Percentiles rank a stretch among this genome's conserved stretches.
Evolutionary conservation across 495 filamentous ascomycete genomes (phyloP).

Genomic region (Clavariopsis aquatica): DNA sequence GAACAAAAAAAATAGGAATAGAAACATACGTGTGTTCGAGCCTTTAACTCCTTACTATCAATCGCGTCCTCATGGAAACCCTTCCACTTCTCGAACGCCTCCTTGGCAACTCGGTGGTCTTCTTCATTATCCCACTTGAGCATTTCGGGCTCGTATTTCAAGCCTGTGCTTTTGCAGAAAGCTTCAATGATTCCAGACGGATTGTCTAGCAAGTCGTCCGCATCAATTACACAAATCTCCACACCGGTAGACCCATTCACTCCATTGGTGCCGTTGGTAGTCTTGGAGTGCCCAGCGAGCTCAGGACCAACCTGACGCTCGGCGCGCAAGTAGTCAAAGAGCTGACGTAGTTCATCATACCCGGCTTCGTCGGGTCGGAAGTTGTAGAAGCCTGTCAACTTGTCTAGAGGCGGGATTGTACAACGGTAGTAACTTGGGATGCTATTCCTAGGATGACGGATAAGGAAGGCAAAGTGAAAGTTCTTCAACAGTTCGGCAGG

Average conservation of each 20-base stretch:
- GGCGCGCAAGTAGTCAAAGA: slow-evolving; percentile 77
- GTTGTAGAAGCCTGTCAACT: slow-evolving; percentile 78
- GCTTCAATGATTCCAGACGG: slow-evolving; percentile 70
- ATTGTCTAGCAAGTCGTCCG: slow-evolving; percentile 86
- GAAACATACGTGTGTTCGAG: slow-evolving; percentile 70
- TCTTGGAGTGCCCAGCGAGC: slow-evolving; percentile 50
- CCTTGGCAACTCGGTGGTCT: slow-evolving; percentile 62
- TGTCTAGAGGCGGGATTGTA: slow-evolving; percentile 82
- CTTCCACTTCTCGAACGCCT: slow-evolving; percentile 90
- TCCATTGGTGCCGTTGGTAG: slow-evolving; percentile 22
- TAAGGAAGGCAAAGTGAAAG: slow-evolving; percentile 97
- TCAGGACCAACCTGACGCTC: slow-evolving; percentile 65
- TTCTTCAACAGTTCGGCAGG: slow-evolving; percentile 64
- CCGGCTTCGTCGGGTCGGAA: slow-evolving; percentile 88
- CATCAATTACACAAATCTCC: slow-evolving; percentile 87
- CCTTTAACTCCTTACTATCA: slow-evolving; percentile 68
- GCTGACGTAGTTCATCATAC: slow-evolving; percentile 77
- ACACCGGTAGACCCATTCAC: slow-evolving; percentile 41
- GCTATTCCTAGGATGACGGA: slow-evolving; percentile 83
- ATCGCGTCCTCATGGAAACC: slow-evolving; percentile 97
- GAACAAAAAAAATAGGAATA: not conserved
- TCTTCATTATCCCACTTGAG: slow-evolving; percentile 76
- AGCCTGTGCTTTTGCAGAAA: slow-evolving; percentile 75
- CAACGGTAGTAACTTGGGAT: slow-evolving; percentile 94
- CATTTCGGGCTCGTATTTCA: slow-evolving; percentile 73